Evolutionary conservation across 495 filamentous ascomycete genomes (phyloP).

Genomic region (Penicillium manginii): DNA sequence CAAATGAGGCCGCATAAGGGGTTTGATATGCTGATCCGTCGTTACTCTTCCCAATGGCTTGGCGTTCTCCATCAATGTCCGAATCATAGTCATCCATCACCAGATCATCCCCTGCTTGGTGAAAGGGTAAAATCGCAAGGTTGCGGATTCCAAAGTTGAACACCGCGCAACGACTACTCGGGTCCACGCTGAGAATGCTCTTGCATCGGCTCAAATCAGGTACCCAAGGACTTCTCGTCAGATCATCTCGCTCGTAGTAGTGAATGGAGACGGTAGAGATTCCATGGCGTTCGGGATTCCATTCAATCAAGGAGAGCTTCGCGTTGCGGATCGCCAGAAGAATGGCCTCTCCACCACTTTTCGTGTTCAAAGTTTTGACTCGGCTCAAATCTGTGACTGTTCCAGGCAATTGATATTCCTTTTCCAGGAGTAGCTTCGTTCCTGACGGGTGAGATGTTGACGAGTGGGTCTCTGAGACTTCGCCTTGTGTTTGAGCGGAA

Average conservation of each 20-base stretch:
- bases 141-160: slow-evolving; percentile 89
- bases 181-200: slow-evolving; percentile 85
- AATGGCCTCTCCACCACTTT: slow-evolving; percentile 83
- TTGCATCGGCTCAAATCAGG: slow-evolving; percentile 67
- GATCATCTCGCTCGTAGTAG: slow-evolving; percentile 94
- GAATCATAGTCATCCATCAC: slow-evolving; percentile 88
- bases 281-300: slow-evolving; percentile 78
- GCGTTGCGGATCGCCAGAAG: slow-evolving; percentile 86
- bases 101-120: slow-evolving; percentile 81
- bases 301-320: slow-evolving; percentile 90
- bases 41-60: slow-evolving; percentile 46
- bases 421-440: slow-evolving; percentile 83
- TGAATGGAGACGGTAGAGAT: slow-evolving; percentile 92
- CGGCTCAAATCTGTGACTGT: slow-evolving; percentile 80
- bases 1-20: slow-evolving; percentile 89
- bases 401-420: slow-evolving; percentile 79
- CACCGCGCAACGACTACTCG: slow-evolving; percentile 87
- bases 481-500: slow-evolving; percentile 41
- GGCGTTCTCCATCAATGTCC: slow-evolving; percentile 64
- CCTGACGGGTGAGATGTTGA: slow-evolving; percentile 30
- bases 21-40: slow-evolving; percentile 62
- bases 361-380: slow-evolving; percentile 69
- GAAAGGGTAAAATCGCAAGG: slow-evolving; percentile 92
- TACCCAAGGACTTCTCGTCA: slow-evolving; percentile 74
- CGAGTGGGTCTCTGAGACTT: slow-evolving; percentile 53